A percentile compares a stretch with the other conserved stretches of the same genome.
phyloP scores from a whole-genome alignment of 139 green algal species.

The Tetradesmus obliquus region DNA sequence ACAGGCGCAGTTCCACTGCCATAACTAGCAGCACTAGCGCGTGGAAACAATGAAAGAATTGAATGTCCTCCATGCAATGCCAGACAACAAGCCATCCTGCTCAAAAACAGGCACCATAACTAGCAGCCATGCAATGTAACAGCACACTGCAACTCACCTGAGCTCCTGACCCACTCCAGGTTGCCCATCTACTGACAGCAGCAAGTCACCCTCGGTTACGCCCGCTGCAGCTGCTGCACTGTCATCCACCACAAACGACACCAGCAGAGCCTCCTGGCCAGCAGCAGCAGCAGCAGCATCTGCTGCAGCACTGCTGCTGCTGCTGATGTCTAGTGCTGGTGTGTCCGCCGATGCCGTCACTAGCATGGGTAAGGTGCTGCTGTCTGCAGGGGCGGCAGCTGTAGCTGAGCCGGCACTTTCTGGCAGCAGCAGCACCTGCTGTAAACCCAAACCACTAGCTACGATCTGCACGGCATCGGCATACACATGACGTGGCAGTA shows the following conservation, averaged over 20 bases:
- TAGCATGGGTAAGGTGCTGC: neutral
- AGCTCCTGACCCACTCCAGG: constrained; percentile 47
- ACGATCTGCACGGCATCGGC: constrained; percentile 33
- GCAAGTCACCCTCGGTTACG: constrained; percentile 57
- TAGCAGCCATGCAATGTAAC: neutral
- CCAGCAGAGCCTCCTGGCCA: constrained; percentile 59
- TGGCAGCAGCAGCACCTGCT: constrained; percentile 63
- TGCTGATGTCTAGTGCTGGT: constrained; percentile 31
- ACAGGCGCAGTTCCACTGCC: no score
- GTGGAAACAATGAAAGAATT: no score
- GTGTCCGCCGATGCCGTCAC: neutral
- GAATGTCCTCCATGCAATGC: no score
- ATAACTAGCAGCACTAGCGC: no score
- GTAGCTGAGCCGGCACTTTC: neutral
- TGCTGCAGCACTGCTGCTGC: constrained; percentile 31
- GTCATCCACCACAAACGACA: constrained; percentile 80
- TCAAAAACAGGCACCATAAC: no score
- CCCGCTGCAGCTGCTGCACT: constrained; percentile 80
- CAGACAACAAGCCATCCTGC: no score
- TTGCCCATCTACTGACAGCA: constrained; percentile 51
- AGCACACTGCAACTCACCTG: neutral
- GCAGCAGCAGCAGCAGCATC: neutral
- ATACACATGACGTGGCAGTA: neutral
- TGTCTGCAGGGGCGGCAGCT: neutral
- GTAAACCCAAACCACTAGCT: constrained; percentile 74